phyloP scores from a whole-genome alignment of 140 eudicot genomes.

The Erigeron philadelphicus region DNA sequence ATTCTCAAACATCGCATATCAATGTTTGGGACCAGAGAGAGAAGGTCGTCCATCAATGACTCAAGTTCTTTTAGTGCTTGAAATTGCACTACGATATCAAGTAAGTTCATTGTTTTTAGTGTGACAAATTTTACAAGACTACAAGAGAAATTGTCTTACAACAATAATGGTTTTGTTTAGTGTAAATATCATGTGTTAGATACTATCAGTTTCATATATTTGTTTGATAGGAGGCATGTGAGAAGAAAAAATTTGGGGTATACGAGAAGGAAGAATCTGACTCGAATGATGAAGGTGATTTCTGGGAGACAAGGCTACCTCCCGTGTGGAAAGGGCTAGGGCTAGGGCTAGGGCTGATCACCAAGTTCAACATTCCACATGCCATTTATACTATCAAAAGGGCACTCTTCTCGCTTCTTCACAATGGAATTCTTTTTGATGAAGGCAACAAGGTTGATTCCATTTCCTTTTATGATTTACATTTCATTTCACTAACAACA shows the following conservation, averaged over 20 bases:
- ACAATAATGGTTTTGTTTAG: no score
- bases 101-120: background rate
- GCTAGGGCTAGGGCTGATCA: background rate
- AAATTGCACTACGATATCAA: background rate
- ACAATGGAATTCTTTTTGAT: background rate
- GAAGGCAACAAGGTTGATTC: background rate
- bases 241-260: background rate
- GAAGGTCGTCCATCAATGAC: background rate
- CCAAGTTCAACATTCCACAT: background rate
- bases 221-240: background rate
- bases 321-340: background rate
- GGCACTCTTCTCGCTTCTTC: background rate
- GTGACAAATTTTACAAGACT: background rate
- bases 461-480: background rate
- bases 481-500: background rate
- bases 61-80: background rate
- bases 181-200: no score
- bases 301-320: background rate
- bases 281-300: background rate
- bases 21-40: background rate
- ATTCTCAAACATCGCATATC: conserved; percentile 4
- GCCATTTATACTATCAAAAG: background rate
- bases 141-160: no score
- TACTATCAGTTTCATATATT: no score
- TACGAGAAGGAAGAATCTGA: background rate